Evolutionary conservation across 768 basidiomycete species (phyloP), one percentile per base, ranked within the genome.

Genomic region (Lactarius evosmus): DNA sequence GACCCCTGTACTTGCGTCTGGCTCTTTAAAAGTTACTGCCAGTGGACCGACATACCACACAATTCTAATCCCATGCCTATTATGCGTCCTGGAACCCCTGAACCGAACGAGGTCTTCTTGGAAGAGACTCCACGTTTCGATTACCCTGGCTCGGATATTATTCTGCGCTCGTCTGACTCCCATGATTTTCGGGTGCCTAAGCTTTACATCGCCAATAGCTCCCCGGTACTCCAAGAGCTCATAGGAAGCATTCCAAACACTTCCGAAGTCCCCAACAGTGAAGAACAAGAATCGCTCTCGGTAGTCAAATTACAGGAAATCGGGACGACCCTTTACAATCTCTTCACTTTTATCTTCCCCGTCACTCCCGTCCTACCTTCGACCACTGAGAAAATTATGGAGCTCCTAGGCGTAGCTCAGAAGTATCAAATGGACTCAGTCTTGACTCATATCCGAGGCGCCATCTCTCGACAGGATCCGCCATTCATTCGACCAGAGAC

Each of bases 341-440:
- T 65, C 29, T 38, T 65, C 53, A 65, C 63, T 6, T 60, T 65
- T 19, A 41, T 60, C 8, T 51, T 65, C 22, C 59, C 54, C 12
- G 46, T 60, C 25, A 2, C 30, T 4, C 34, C 49, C 9, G 0
- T 41, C 46, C 22, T 60, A 9, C 63, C 49, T 17, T 8, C 54
- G 0, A 51, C 25, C 14, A 22, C 36, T 3, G 63, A 65, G 29
- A 46, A 29, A 27, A 44, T 7, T 0, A 60, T 60, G 41, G 38
- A 54, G 12, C 58, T 60, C 32, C 30, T 65, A n/a, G 50, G 14
- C 4, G 59, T 51, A 4, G 63, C 63, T 0, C 53, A 60, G 16
- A 56, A 34, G 25, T 65, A 65, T 36, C 25, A 51, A 30, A 56
- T 60, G 53, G 30, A 12, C 4, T 33, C 58, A 8, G 54, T n/a